Conservation (phyloP, 208 protist species). For the Wallacemonas sp. region DNA sequence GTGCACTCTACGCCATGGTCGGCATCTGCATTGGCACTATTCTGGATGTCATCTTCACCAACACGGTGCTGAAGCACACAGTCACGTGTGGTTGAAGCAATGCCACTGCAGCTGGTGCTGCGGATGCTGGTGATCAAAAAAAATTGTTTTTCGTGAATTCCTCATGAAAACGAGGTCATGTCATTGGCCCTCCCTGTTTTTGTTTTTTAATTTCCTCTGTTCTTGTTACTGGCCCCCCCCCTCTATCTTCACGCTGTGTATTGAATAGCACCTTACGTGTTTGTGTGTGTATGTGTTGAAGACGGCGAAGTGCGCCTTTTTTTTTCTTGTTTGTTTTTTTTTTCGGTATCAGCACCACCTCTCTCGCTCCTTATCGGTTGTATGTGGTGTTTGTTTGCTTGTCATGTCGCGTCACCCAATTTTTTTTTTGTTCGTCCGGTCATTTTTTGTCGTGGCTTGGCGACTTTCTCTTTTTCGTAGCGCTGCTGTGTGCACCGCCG, state of each 20-base stretch:
- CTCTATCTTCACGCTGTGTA: not conserved
- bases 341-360: no score
- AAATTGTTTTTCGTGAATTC: not conserved
- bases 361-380: no score
- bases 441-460: no score
- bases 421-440: no score
- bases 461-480: no score
- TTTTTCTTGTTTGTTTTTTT: not conserved
- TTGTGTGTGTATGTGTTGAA: no score
- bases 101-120: not conserved
- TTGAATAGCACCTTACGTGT: no score
- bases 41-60: slow-evolving; percentile 74
- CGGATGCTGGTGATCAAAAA: not conserved
- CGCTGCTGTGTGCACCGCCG: no score
- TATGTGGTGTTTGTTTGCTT: no score
- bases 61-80: slow-evolving; percentile 43
- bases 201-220: slow-evolving; percentile 9
- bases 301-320: not conserved
- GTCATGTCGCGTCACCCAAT: no score
- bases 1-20: slow-evolving; percentile 69
- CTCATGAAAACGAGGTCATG: no score
- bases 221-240: slow-evolving; percentile 3
- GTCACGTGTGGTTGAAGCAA: not conserved
- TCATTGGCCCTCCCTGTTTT: slow-evolving; percentile 2
- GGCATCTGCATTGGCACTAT: slow-evolving; percentile 75